A percentile compares a stretch with the other conserved stretches of the same genome.
These are phyloP conservation scores for Galerina sulciceps DNA, from an alignment of 768 basidiomycete genomes.

Conservation along the genomic window DNA sequence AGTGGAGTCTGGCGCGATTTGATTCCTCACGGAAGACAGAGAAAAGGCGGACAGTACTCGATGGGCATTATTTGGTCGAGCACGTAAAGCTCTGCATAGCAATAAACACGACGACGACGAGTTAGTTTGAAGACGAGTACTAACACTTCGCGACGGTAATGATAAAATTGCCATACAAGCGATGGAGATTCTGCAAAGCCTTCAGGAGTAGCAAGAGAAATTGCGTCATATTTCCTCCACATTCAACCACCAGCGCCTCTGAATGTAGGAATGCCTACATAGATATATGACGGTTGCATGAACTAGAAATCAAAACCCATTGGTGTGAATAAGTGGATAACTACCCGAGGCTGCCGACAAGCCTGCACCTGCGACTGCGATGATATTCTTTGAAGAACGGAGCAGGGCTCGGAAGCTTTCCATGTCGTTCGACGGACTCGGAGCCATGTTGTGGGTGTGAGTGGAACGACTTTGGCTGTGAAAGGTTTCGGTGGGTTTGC, in stretches of 20 bases:
- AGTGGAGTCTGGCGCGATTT: conserved; percentile 43
- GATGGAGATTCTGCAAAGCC: conserved; percentile 53
- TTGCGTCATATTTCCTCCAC: conserved; percentile 55
- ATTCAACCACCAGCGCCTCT: conserved; percentile 54
- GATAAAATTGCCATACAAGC: conserved; percentile 68
- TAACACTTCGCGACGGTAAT: conserved; percentile 59
- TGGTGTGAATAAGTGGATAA: conserved; percentile 16
- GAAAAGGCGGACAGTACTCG: conserved; percentile 50
- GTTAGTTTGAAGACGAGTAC: conserved; percentile 12
- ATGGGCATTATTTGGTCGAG: conserved; percentile 62
- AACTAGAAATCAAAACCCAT: conserved; percentile 6
- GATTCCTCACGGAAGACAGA: conserved; percentile 37
- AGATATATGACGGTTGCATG: neutral
- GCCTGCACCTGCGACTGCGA: conserved; percentile 56
- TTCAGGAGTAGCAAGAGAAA: conserved; percentile 55
- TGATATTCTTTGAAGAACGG: conserved; percentile 34
- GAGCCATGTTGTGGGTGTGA: conserved; percentile 19
- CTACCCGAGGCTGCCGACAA: conserved; percentile 68
- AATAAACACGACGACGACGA: neutral
- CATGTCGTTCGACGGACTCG: conserved; percentile 34
- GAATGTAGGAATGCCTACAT: conserved; percentile 50
- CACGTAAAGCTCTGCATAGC: conserved; percentile 45
- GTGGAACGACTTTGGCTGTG: too few relatives aligned
- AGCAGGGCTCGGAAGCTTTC: conserved; percentile 33
- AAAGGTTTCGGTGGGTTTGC: neutral